These are phyloP conservation scores for Lolium rigidum DNA, from an alignment of 176 grass and related monocot species.

Conservation along the genomic window DNA sequence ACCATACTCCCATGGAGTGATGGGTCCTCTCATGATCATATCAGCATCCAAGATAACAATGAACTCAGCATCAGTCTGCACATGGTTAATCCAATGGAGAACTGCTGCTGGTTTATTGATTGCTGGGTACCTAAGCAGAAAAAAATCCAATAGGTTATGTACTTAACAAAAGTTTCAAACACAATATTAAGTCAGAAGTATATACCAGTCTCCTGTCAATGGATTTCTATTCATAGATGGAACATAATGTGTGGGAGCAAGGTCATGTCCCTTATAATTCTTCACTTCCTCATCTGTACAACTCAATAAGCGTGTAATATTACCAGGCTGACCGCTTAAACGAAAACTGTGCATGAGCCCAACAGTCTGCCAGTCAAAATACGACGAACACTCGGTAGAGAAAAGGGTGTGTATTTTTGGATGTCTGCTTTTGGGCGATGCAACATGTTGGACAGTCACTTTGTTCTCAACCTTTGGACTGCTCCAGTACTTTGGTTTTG, in stretches of 20 bases:
- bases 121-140: conserved; percentile 82
- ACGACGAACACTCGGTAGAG: conserved; percentile 92
- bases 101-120: conserved; percentile 98
- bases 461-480: conserved; percentile 42
- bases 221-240: conserved; percentile 95
- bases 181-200: conserved; percentile 27
- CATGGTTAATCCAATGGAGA: conserved; percentile 97
- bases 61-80: conserved; percentile 88
- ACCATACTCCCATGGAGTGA: conserved; percentile 98
- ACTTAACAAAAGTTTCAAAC: conserved; percentile 34
- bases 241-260: conserved; percentile 95
- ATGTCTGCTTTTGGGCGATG: conserved; percentile 41
- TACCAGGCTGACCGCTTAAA: conserved; percentile 88
- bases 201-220: conserved; percentile 94
- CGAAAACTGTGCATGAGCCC: conserved; percentile 87
- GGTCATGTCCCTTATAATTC: conserved; percentile 80
- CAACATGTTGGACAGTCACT: conserved; percentile 37
- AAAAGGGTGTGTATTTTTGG: conserved; percentile 98
- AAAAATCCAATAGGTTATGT: conserved; percentile 26
- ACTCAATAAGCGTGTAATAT: conserved; percentile 92
- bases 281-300: conserved; percentile 85
- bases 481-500: conserved; percentile 73
- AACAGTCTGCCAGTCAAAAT: conserved; percentile 99
- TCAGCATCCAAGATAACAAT: conserved; percentile 97
- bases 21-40: conserved; percentile 97